A percentile compares a stretch with the other conserved stretches of the same genome.
Conservation (phyloP, 2,329 filamentous ascomycete genomes). For the Alternaria rosae region DNA sequence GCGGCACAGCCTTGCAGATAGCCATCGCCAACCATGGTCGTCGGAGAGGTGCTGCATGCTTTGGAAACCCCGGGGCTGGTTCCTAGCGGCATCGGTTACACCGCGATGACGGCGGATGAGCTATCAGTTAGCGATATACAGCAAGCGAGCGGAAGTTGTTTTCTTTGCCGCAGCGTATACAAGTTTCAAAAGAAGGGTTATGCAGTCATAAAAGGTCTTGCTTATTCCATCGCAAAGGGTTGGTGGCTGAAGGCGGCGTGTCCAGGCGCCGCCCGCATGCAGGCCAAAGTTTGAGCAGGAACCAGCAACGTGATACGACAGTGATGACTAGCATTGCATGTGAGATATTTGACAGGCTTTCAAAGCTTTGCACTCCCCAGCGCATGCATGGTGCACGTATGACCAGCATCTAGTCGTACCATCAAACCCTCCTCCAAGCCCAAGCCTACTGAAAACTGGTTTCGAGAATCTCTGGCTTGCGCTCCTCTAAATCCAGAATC, state of each 20-base stretch:
- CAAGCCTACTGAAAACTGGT: slow-evolving; percentile 53
- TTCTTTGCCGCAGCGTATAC: neutral
- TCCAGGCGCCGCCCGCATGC: neutral
- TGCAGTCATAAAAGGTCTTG: neutral
- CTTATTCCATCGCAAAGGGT: neutral
- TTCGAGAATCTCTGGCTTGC: slow-evolving; percentile 54
- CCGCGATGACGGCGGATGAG: slow-evolving; percentile 18
- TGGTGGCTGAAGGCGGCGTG: slow-evolving; percentile 1
- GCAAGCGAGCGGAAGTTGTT: slow-evolving; percentile 3
- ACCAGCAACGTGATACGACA: slow-evolving; percentile 10
- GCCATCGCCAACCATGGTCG: slow-evolving; percentile 6
- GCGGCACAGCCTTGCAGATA: slow-evolving; percentile 30
- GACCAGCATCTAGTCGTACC: neutral
- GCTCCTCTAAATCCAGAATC: slow-evolving; percentile 55
- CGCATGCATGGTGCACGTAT: slow-evolving; percentile 3
- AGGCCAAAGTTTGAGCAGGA: slow-evolving; percentile 2
- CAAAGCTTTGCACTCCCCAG: slow-evolving; percentile 1
- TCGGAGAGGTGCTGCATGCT: slow-evolving; percentile 4
- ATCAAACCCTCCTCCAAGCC: neutral
- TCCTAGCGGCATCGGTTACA: slow-evolving; percentile 10
- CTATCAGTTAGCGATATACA: slow-evolving; percentile 1
- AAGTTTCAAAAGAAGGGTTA: neutral
- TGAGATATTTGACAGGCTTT: slow-evolving; percentile 1
- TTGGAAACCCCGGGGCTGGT: slow-evolving; percentile 6
- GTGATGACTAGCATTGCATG: slow-evolving; percentile 2